Conservation (phyloP, 352 stramenopile species). For the Pythium dissimile region DNA sequence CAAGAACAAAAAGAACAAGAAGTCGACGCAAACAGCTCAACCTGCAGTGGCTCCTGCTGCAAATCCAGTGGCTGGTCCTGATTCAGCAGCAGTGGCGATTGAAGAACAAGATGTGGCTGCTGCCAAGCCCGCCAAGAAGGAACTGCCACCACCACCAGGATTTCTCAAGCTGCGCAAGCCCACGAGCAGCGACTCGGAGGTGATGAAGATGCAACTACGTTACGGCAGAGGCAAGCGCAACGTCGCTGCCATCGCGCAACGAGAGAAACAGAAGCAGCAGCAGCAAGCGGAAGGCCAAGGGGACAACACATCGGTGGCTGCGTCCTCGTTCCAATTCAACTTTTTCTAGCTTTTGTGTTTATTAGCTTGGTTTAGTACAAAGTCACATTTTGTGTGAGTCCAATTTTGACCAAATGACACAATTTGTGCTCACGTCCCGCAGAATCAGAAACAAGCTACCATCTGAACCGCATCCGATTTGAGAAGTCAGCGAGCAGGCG, state of each 20-base stretch:
- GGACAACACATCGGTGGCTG: too few relatives aligned
- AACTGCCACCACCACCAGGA: slow-evolving; percentile 20
- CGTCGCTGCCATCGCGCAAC: slow-evolving; percentile 42
- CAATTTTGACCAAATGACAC: neutral
- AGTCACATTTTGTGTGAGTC: neutral
- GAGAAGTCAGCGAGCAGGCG: too few relatives aligned
- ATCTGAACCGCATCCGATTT: too few relatives aligned
- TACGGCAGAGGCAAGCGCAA: slow-evolving; percentile 64
- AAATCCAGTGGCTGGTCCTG: neutral
- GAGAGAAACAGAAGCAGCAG: slow-evolving; percentile 36
- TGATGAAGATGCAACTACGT: slow-evolving; percentile 67
- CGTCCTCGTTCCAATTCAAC: slow-evolving; percentile 27
- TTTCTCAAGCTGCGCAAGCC: slow-evolving; percentile 62
- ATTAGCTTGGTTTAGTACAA: slow-evolving; percentile 7
- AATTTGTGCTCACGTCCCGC: too few relatives aligned
- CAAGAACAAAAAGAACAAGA: neutral
- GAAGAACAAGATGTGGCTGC: neutral
- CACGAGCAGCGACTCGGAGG: slow-evolving; percentile 58
- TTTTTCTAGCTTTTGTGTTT: slow-evolving; percentile 18
- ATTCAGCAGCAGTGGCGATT: neutral
- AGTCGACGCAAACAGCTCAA: neutral
- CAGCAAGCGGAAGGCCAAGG: too few relatives aligned
- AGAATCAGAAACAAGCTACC: too few relatives aligned
- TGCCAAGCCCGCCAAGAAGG: neutral
- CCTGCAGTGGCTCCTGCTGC: neutral